A percentile compares a stretch with the other conserved stretches of the same genome.
Evolutionary conservation across 2,329 filamentous ascomycete genomes (phyloP).

Genomic region (Chaetomiaceae sp.): DNA sequence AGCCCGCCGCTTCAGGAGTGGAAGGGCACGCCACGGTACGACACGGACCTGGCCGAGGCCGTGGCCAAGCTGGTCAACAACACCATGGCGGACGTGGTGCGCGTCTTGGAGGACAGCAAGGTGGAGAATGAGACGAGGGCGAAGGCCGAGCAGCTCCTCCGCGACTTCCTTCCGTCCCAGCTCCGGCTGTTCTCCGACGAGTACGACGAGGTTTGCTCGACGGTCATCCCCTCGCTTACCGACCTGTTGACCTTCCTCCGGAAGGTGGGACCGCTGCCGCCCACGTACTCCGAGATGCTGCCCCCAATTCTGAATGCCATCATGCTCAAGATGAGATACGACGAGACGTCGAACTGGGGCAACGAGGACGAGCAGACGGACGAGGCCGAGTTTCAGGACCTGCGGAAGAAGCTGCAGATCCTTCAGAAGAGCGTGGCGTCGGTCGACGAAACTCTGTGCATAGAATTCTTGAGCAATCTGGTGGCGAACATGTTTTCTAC

Average conservation of each 20-base stretch:
- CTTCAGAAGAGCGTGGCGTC: constrained; percentile 89
- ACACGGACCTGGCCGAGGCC: constrained; percentile 89
- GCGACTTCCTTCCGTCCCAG: constrained; percentile 77
- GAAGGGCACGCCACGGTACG: constrained; percentile 78
- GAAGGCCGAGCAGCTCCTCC: constrained; percentile 75
- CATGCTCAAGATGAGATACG: constrained; percentile 93
- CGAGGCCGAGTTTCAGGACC: constrained; percentile 93
- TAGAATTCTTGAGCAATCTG: constrained; percentile 79
- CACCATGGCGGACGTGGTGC: constrained; percentile 78
- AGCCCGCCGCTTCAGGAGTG: constrained; percentile 75
- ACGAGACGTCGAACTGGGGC: constrained; percentile 90
- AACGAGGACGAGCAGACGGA: constrained; percentile 92
- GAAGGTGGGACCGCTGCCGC: constrained; percentile 67
- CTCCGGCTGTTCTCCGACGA: constrained; percentile 95
- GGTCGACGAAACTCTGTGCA: constrained; percentile 81
- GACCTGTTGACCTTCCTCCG: constrained; percentile 88
- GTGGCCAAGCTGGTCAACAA: constrained; percentile 95
- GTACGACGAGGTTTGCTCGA: constrained; percentile 96
- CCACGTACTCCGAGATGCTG: constrained; percentile 74
- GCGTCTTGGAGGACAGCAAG: constrained; percentile 65
- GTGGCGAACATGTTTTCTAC: constrained; percentile 82
- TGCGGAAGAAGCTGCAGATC: constrained; percentile 82
- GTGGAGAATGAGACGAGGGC: constrained; percentile 58
- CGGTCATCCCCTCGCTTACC: constrained; percentile 86
- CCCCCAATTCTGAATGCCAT: constrained; percentile 86